Base-by-base conservation (phyloP, 306 rosid genomes). In the Rosa chinensis region DNA sequence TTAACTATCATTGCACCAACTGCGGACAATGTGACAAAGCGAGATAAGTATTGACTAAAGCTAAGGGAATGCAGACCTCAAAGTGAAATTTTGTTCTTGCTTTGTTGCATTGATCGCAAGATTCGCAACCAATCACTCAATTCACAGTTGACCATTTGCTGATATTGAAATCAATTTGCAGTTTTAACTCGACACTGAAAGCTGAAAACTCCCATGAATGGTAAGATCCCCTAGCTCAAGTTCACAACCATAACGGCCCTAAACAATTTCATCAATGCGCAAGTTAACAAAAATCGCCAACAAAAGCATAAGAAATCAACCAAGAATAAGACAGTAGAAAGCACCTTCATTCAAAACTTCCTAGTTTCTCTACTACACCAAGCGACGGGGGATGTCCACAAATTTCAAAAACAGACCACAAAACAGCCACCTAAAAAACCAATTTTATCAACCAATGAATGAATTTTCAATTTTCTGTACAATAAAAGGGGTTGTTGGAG, bases 391-490 rank as follows among this genome's bases (percentile, higher is more conserved):
- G 32, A 28, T 28, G 32, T 28, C 85, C 80, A 79, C 43, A 82
- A 83, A 78, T 83, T 73, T 83, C 74, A 82, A 81, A 48, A 71
- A 75, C 85, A 85, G 86, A 75, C 3, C 45, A 64, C 83, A 86
- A 85, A 52, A 67, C 66, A 59, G 55, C 81, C 82, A 87, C 82
- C 89, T 75, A 67, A 43, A 43, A 59, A 77, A 67, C 48, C 84
- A 83, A 90, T 32, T 32, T 32, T 32, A 32, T 86, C 79, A 88
- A 91, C 80, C 84, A 90, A 90, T 86, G 79, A 92, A 92, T 78
- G 89, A 90, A 88, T 88, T 87, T 85, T 66, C 5, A 3, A 18
- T 17, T 20, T 66, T 16, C 89, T 89, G 84, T 92, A 92, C 94
- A 90, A 69, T 18, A 76, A 14, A 10, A 17, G 83, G 78, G 86